These are phyloP conservation scores for Wakefieldia striispora DNA, from an alignment of 768 basidiomycete species.

Conservation along the genomic window DNA sequence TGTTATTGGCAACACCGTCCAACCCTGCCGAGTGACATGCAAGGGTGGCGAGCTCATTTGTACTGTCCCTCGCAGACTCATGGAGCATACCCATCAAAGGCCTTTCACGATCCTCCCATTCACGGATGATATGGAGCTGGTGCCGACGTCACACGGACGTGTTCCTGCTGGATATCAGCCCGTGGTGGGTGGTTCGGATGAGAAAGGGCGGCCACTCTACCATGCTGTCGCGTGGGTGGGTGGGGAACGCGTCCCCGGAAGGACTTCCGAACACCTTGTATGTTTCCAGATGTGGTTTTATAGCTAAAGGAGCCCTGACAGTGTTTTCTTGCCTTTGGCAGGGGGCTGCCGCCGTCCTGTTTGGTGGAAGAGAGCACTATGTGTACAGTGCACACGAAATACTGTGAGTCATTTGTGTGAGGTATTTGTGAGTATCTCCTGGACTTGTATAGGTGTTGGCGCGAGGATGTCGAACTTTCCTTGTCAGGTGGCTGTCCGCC, in stretches of 20 bases:
- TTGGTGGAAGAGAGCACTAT: conserved; percentile 1
- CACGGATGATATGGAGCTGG: conserved; percentile 3
- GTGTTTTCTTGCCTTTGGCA: neutral
- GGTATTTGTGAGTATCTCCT: neutral
- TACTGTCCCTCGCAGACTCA: neutral
- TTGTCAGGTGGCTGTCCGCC: neutral
- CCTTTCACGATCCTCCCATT: conserved; percentile 5
- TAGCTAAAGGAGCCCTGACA: neutral
- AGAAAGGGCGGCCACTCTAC: neutral
- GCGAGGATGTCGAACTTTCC: neutral
- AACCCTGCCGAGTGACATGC: conserved; percentile 8
- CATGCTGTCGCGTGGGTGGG: conserved; percentile 2
- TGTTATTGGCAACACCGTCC: neutral
- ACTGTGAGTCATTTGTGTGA: neutral
- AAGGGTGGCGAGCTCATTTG: conserved; percentile 1
- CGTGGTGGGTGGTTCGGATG: conserved; percentile 2
- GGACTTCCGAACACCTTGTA: conserved; percentile 6
- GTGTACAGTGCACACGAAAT: conserved; percentile 4
- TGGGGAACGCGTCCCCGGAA: neutral
- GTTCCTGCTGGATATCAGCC: too few species aligned
- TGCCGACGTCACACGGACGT: too few species aligned
- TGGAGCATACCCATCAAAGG: neutral
- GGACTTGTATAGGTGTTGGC: neutral
- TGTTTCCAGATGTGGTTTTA: neutral
- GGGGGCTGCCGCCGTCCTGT: neutral